Conservation (phyloP, 805 yeast genomes). For the Kodamaea sagamina region DNA sequence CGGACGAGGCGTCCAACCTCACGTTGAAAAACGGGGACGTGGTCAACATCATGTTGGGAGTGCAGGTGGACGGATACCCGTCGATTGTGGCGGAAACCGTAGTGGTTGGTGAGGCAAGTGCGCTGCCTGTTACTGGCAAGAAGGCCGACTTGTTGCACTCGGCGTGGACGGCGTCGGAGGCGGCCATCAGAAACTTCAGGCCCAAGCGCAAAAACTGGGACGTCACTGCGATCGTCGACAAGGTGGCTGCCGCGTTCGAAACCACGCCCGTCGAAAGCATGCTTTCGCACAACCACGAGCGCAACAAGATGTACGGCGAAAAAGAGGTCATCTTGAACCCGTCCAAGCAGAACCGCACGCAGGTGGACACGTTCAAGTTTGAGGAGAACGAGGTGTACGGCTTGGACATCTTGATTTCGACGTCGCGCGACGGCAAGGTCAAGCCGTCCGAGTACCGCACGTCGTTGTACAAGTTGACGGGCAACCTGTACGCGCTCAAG, state of each 20-base stretch:
- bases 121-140: constrained; percentile 51
- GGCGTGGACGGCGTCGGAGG: constrained; percentile 78
- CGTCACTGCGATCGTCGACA: constrained; percentile 64
- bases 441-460: constrained; percentile 60
- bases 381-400: constrained; percentile 80
- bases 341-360: constrained; percentile 60
- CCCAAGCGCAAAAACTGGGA: constrained; percentile 75
- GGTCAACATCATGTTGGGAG: constrained; percentile 71
- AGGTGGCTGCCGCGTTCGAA: constrained; percentile 60
- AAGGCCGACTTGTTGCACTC: constrained; percentile 70
- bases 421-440: constrained; percentile 67
- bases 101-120: constrained; percentile 54
- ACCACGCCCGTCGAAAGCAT: constrained; percentile 71
- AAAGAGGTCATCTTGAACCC: constrained; percentile 79
- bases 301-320: constrained; percentile 69
- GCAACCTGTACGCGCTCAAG: constrained; percentile 66
- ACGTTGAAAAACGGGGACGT: constrained; percentile 67
- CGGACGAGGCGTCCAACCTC: constrained; percentile 56
- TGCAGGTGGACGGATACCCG: constrained; percentile 76
- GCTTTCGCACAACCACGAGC: constrained; percentile 71
- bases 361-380: constrained; percentile 63
- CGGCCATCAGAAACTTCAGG: constrained; percentile 67
- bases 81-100: constrained; percentile 69
- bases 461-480: constrained; percentile 71
- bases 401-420: constrained; percentile 66